phyloP scores from a whole-genome alignment of 1,284 basidiomycete species.

The Pseudozyma sp. region DNA sequence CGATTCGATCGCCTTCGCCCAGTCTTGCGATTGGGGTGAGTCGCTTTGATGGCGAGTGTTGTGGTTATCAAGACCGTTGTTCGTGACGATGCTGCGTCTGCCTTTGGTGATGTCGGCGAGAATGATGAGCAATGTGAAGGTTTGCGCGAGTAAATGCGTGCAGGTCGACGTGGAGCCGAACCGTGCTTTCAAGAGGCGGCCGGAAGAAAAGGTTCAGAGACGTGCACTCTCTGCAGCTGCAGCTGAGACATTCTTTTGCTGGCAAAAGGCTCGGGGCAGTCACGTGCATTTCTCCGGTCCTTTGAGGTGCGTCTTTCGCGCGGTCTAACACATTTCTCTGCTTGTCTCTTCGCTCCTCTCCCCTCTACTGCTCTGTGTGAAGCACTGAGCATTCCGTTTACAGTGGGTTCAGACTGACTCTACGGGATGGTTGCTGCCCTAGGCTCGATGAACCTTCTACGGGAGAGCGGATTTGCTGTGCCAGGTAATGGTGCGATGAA shows the following conservation, averaged over 20 bases:
- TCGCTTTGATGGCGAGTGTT: too few species aligned
- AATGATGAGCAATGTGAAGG: slow-evolving; percentile 19
- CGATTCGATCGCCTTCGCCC: too few species aligned
- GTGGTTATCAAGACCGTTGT: too few species aligned
- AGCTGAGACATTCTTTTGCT: slow-evolving; percentile 19
- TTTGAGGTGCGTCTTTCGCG: too few species aligned
- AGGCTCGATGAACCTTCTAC: too few species aligned
- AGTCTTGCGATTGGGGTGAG: too few species aligned
- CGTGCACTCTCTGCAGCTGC: slow-evolving; percentile 3
- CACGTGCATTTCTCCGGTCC: slow-evolving; percentile 15
- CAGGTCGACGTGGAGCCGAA: slow-evolving; percentile 38
- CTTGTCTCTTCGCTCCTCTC: too few species aligned
- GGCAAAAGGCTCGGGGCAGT: slow-evolving; percentile 3
- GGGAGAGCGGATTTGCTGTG: too few species aligned
- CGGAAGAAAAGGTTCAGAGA: slow-evolving; percentile 19
- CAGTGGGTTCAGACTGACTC: neutral
- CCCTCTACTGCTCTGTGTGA: neutral
- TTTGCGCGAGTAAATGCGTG: neutral
- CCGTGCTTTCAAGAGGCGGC: slow-evolving; percentile 17
- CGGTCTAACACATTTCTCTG: slow-evolving; percentile 2
- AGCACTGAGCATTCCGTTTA: neutral
- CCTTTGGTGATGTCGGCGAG: neutral
- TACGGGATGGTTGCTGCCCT: too few species aligned
- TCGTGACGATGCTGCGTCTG: neutral
- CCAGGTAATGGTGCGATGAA: too few species aligned